These are phyloP conservation scores for Candida stauntonica DNA, from an alignment of 805 yeast genomes.

Conservation along the genomic window DNA sequence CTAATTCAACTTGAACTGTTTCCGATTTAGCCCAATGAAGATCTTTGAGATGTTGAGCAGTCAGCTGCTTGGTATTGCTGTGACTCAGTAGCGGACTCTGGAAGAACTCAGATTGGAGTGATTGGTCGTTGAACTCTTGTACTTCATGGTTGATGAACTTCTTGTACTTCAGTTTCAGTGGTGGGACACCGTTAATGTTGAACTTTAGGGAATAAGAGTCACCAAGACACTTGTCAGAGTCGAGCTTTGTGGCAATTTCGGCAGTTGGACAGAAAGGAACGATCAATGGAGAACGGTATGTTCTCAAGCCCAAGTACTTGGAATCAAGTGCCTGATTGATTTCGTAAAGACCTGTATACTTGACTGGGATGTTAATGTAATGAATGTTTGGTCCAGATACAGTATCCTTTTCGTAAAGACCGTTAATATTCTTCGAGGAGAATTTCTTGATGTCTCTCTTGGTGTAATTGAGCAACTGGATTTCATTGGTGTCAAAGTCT, in stretches of 20 bases:
- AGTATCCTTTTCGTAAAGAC: slow-evolving; percentile 24
- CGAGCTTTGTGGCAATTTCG: slow-evolving; percentile 34
- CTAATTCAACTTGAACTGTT: slow-evolving; percentile 41
- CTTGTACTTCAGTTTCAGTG: slow-evolving; percentile 56
- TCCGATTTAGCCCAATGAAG: slow-evolving; percentile 40
- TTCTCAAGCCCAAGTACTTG: slow-evolving; percentile 55
- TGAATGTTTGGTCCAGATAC: slow-evolving; percentile 35
- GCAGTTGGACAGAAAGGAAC: slow-evolving; percentile 80
- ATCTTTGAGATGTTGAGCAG: slow-evolving; percentile 33
- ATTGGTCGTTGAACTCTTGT: slow-evolving; percentile 36
- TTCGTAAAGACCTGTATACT: slow-evolving; percentile 72
- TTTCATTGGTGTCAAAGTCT: slow-evolving; percentile 47
- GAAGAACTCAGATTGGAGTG: slow-evolving; percentile 47
- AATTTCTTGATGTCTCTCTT: slow-evolving; percentile 48
- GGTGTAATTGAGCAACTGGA: slow-evolving; percentile 48
- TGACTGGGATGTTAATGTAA: slow-evolving; percentile 62
- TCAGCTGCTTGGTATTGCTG: slow-evolving; percentile 25
- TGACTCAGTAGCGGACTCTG: slow-evolving; percentile 44
- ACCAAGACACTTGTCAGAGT: slow-evolving; percentile 58
- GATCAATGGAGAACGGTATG: slow-evolving; percentile 55
- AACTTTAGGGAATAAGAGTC: slow-evolving; percentile 49
- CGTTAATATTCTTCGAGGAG: slow-evolving; percentile 18
- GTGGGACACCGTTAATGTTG: slow-evolving; percentile 71
- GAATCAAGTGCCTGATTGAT: slow-evolving; percentile 64
- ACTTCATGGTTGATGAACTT: slow-evolving; percentile 37